Evolutionary conservation across 2,329 filamentous ascomycete genomes (phyloP).

Genomic region (Diaporthe sp.): DNA sequence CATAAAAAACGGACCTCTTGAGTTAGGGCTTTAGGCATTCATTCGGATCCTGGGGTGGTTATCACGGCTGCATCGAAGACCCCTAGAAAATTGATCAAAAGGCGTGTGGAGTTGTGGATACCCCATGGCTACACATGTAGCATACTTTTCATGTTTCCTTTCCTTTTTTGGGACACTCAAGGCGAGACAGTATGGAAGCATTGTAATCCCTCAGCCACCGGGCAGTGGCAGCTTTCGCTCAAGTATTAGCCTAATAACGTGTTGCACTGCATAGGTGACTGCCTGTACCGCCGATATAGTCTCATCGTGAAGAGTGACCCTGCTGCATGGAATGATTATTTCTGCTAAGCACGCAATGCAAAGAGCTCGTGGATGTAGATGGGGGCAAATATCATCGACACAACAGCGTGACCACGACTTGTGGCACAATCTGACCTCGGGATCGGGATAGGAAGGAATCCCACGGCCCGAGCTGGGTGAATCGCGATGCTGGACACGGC

Average conservation of each 20-base stretch:
- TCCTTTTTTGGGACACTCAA: neutral
- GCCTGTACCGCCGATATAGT: neutral
- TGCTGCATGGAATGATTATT: neutral
- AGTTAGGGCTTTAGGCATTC: neutral
- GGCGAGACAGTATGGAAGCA: neutral
- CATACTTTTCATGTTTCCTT: neutral
- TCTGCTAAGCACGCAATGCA: neutral
- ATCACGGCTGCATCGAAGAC: neutral
- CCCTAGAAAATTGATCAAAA: conserved; percentile 20
- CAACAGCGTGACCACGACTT: neutral
- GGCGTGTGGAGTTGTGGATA: conserved; percentile 35
- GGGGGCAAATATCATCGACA: neutral
- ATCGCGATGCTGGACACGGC: neutral
- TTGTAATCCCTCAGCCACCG: neutral
- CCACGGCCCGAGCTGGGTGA: conserved; percentile 2
- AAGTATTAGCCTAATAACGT: neutral
- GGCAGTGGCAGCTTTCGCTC: neutral
- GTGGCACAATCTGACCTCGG: conserved; percentile 7
- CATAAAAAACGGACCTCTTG: neutral
- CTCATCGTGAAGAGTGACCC: neutral
- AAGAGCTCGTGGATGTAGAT: neutral
- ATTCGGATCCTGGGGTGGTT: neutral
- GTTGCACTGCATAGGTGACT: neutral
- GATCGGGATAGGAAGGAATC: neutral
- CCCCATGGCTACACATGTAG: conserved; percentile 17